These are phyloP conservation scores for Stachybotrys chartarum DNA, from an alignment of 2,329 filamentous ascomycete species.

Conservation along the genomic window DNA sequence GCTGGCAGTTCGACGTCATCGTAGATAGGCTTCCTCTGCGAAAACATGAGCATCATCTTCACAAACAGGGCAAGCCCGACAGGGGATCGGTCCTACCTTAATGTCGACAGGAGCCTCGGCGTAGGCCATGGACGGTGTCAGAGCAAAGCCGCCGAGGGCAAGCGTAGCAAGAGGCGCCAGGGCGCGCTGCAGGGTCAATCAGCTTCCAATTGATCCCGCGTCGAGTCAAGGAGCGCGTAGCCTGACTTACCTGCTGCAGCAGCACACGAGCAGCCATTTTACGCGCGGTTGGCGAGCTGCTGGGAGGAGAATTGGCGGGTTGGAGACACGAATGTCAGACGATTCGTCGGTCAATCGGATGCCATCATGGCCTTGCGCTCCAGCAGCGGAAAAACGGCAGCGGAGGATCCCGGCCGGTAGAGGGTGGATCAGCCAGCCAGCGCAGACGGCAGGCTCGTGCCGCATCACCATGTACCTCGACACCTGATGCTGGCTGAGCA, in stretches of 20 bases:
- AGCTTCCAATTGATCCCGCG: constrained; percentile 13
- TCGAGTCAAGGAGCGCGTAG: constrained; percentile 4
- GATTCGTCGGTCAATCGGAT: constrained; percentile 10
- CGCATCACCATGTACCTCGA: not conserved
- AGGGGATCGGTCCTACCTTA: constrained; percentile 18
- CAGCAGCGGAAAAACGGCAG: constrained; percentile 18
- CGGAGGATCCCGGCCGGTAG: constrained; percentile 15
- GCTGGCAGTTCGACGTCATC: constrained; percentile 53
- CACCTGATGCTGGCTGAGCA: not conserved
- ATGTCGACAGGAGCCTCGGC: constrained; percentile 41
- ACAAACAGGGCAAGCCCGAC: not conserved
- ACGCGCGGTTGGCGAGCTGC: constrained; percentile 37
- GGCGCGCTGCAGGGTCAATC: constrained; percentile 35
- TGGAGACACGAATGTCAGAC: constrained; percentile 16
- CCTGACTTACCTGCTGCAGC: constrained; percentile 42
- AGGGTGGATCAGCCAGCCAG: not conserved
- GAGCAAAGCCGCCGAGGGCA: constrained; percentile 39
- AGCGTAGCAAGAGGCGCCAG: constrained; percentile 46
- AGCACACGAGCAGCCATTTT: constrained; percentile 55
- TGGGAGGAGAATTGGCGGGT: not conserved
- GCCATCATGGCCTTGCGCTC: constrained; percentile 10
- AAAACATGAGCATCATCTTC: constrained; percentile 2
- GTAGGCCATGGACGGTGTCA: constrained; percentile 38
- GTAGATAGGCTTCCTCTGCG: constrained; percentile 67
- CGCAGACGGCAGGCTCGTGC: no score